Conservation (phyloP, 2,329 filamentous ascomycete genomes). For the Beauveria bassiana region DNA sequence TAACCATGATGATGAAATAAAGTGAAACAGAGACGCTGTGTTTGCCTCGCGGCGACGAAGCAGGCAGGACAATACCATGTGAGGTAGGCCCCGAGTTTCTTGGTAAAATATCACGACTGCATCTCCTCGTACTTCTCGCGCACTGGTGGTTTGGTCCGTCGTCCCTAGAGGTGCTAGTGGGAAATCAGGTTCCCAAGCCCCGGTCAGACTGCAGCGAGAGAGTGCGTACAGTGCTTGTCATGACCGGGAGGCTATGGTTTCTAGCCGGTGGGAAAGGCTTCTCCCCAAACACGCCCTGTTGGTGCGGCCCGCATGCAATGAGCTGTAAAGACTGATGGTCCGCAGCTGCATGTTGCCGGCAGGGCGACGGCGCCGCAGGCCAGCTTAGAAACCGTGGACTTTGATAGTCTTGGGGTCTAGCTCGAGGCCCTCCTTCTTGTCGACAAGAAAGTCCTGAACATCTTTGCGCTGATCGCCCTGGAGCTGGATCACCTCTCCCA, state of each 20-base stretch:
- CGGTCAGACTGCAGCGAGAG: conserved; percentile 13
- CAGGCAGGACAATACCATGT: not conserved
- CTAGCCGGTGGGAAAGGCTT: conserved; percentile 5
- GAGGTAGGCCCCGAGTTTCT: conserved; percentile 4
- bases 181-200: conserved; percentile 23
- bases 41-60: conserved; percentile 1
- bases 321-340: not conserved
- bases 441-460: conserved; percentile 93
- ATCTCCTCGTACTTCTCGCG: conserved; percentile 13
- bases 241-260: conserved; percentile 13
- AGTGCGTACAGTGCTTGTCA: not conserved
- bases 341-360: conserved; percentile 16
- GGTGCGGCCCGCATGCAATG: conserved; percentile 8
- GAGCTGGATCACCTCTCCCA: conserved; percentile 99
- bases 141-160: conserved; percentile 20
- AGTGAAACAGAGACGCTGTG: not conserved
- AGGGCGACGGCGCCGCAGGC: conserved; percentile 31
- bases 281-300: conserved; percentile 13
- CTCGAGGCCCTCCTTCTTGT: conserved; percentile 91
- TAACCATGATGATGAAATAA: not conserved
- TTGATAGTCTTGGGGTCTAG: conserved; percentile 97
- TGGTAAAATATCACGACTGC: conserved; percentile 14
- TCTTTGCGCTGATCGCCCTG: conserved; percentile 99
- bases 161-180: conserved; percentile 16
- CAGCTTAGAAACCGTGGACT: conserved; percentile 52